Evolutionary conservation across 2,329 filamentous ascomycete species (phyloP).

Genomic region (Atkinsonella texensis): DNA sequence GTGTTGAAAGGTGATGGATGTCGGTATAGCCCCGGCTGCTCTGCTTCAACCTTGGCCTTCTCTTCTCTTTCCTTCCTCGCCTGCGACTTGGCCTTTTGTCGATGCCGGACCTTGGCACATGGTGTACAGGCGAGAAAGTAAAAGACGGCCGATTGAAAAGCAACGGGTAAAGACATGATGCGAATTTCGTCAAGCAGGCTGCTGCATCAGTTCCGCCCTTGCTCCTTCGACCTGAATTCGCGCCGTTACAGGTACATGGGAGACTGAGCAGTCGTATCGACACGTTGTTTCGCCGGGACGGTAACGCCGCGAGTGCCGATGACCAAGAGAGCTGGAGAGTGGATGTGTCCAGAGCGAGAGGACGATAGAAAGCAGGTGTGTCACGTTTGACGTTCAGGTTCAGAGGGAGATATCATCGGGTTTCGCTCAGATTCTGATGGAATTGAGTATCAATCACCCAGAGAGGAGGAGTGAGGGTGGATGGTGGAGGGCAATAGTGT

Average conservation of each 20-base stretch:
- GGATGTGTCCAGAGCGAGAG: background rate
- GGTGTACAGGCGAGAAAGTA: conserved; percentile 68
- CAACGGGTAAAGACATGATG: conserved; percentile 38
- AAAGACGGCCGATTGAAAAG: conserved; percentile 65
- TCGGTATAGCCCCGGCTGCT: conserved; percentile 62
- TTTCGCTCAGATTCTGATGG: background rate
- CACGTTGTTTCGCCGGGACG: background rate
- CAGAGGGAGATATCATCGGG: background rate
- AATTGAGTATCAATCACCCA: background rate
- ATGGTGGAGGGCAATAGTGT: background rate
- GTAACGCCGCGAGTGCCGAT: background rate
- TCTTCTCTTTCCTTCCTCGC: conserved; percentile 56
- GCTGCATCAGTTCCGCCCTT: conserved; percentile 3
- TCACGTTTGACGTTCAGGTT: background rate
- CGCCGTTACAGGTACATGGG: conserved; percentile 9
- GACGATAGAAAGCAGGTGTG: background rate
- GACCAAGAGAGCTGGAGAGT: background rate
- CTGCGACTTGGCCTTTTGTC: conserved; percentile 57
- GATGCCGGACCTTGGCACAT: conserved; percentile 60
- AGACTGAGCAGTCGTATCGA: background rate
- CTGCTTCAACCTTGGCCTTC: conserved; percentile 50
- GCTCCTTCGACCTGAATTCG: conserved; percentile 5
- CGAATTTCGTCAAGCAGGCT: conserved; percentile 2
- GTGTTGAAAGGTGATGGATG: conserved; percentile 77
- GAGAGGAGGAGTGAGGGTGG: background rate